A percentile compares a stretch with the other conserved stretches of the same genome.
These are phyloP conservation scores for Acorus calamus DNA, from an alignment of 106 monocot genomes.

Conservation along the genomic window DNA sequence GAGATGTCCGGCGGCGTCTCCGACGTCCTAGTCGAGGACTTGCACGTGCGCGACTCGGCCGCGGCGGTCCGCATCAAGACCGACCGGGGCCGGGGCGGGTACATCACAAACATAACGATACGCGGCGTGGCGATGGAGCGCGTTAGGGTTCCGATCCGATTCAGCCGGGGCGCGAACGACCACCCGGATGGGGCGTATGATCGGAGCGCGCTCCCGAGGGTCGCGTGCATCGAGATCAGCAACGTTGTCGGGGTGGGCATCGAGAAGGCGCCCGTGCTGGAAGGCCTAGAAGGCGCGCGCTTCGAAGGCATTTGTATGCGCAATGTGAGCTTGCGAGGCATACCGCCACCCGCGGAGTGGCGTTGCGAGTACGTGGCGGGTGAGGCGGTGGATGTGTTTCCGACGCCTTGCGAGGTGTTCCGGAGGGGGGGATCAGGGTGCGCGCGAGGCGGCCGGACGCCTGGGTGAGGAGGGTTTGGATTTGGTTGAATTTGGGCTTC, in stretches of 20 bases:
- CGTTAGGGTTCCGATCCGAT: conserved; percentile 67
- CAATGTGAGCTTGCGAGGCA: conserved; percentile 50
- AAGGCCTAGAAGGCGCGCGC: conserved; percentile 45
- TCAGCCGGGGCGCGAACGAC: conserved; percentile 71
- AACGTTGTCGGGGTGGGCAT: conserved; percentile 37
- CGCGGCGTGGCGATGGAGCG: conserved; percentile 48
- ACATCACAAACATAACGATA: conserved; percentile 64
- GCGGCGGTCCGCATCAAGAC: conserved; percentile 66
- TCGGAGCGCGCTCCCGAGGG: conserved; percentile 49
- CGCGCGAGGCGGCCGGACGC: too few relatives aligned
- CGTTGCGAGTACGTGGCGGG: conserved; percentile 55
- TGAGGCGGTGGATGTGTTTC: conserved; percentile 46
- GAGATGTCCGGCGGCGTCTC: conserved; percentile 89
- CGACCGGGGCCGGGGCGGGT: conserved; percentile 75
- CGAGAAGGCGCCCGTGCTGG: conserved; percentile 42
- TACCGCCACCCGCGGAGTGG: conserved; percentile 26
- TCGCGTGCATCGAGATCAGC: conserved; percentile 28
- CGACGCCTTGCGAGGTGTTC: conserved; percentile 34
- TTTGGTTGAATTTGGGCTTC: too few relatives aligned
- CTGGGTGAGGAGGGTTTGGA: too few relatives aligned
- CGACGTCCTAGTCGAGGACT: conserved; percentile 41
- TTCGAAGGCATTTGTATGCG: conserved; percentile 51
- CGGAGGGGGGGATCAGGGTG: not conserved
- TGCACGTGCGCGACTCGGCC: conserved; percentile 66
- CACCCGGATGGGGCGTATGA: conserved; percentile 67